phyloP scores from a whole-genome alignment of 176 grass and related monocot species.

The Themeda triandra region DNA sequence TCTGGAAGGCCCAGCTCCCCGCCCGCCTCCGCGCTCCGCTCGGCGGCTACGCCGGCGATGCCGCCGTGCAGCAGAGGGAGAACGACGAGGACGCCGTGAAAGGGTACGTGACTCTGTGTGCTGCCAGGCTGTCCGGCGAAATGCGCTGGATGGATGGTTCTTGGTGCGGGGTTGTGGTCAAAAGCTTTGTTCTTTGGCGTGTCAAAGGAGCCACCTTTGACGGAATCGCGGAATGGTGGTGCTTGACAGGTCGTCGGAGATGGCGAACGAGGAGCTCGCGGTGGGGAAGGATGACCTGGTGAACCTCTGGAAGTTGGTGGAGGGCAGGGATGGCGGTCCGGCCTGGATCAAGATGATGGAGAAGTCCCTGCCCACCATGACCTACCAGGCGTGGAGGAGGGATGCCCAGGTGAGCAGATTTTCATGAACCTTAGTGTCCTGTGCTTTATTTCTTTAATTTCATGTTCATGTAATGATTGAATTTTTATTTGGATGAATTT shows the following conservation, averaged over 20 bases:
- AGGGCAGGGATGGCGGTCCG: constrained; percentile 66
- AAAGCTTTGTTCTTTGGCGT: constrained; percentile 32
- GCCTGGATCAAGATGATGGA: constrained; percentile 90
- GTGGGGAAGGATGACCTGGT: constrained; percentile 65
- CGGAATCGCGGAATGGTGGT: neutral
- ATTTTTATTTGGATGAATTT: constrained; percentile 12
- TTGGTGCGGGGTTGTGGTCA: neutral
- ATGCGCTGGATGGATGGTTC: constrained; percentile 9
- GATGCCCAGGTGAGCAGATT: constrained; percentile 48
- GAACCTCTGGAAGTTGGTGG: constrained; percentile 66
- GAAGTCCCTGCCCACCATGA: constrained; percentile 57
- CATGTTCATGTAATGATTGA: neutral
- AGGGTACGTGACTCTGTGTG: constrained; percentile 31
- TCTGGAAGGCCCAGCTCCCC: constrained; percentile 54
- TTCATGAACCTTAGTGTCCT: neutral
- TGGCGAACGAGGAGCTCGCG: constrained; percentile 37
- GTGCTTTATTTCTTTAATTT: neutral
- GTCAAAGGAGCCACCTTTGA: constrained; percentile 17
- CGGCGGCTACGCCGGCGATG: constrained; percentile 29
- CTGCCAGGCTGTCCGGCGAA: constrained; percentile 1
- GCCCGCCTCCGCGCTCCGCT: constrained; percentile 44
- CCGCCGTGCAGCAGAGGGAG: constrained; percentile 1
- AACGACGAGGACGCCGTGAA: constrained; percentile 9
- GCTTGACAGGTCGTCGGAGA: constrained; percentile 45
- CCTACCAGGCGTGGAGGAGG: constrained; percentile 85